Base-by-base conservation (phyloP, 2,329 filamentous ascomycete species). In the Fusarium pininemorale region DNA sequence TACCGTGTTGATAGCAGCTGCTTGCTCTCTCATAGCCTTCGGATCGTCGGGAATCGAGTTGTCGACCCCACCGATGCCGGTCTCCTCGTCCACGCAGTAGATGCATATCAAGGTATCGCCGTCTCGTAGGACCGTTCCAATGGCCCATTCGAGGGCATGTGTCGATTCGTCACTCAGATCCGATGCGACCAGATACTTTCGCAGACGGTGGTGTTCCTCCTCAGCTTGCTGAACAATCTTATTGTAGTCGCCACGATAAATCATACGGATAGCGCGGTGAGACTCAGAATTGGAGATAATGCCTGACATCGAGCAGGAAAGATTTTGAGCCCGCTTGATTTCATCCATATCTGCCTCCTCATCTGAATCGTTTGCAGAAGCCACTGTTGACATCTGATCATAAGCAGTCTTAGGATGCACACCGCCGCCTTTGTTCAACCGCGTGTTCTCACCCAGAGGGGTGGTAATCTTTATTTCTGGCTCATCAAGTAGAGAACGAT, bases 101-200 rank as follows among this genome's bases (percentile, higher is more conserved):
- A 98, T 94, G 6, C 94, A 95, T 70, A 98, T 91, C 41, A 99
- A 87, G 0, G 96, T 98, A 80, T 99, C 96, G 13, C 96, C 96
- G 77, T 98, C 95, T 55, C 96, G 90, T 37, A 99, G 87, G 11
- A 98, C 95, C 0, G 96, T 98, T 13, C 96, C 96, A 63, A 99
- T 95, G 0, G 96, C 96, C 96, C 96, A 99, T 82, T 99, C 96
- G 38, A 99, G 87, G 3, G 96, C 96, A 81, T 98, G 97, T 12
- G 94, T 94, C 9, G 96, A 95, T 84, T 99, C 96, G 42, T 96
- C 94, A 76, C 95, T 98, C 7, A 98, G 85, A 82, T 99, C 96
- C 0, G 94, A 98, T 7, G 96, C 96, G n/a, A 98, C 95, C 22
- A 99, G 85, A 80, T 98, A 99, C 78, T 96, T 97, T 60, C 96